Evolutionary conservation across 164 flowering plant species (phyloP).

Genomic region (Taxillus chinensis): DNA sequence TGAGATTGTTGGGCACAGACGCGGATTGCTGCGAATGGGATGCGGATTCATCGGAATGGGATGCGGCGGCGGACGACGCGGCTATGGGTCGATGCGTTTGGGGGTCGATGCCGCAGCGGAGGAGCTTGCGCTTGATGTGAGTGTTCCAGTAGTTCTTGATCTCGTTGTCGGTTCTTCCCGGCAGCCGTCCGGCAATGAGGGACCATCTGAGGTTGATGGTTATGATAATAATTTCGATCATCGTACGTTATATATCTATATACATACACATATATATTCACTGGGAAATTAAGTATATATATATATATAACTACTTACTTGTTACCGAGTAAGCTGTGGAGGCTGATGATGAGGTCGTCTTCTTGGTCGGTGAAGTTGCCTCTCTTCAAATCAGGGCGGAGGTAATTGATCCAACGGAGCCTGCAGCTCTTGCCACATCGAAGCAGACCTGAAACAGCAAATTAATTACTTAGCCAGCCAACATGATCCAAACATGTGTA

Average conservation of each 20-base stretch:
- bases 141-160: constrained; percentile 34
- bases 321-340: constrained; percentile 24
- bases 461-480: neutral
- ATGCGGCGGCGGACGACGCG: neutral
- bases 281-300: neutral
- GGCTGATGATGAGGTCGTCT: constrained; percentile 26
- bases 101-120: constrained; percentile 23
- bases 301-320: constrained; percentile 7
- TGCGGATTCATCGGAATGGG: no score
- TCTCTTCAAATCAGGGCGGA: constrained; percentile 26
- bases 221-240: neutral
- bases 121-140: constrained; percentile 23
- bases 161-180: constrained; percentile 29
- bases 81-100: constrained; percentile 17
- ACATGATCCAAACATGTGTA: neutral
- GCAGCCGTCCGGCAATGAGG: constrained; percentile 23
- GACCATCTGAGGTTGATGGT: constrained; percentile 17
- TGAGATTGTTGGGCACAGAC: neutral
- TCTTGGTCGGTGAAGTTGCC: constrained; percentile 27
- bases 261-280: neutral
- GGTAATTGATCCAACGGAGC: constrained; percentile 24
- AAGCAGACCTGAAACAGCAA: constrained; percentile 12
- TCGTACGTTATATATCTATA: neutral
- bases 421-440: constrained; percentile 27
- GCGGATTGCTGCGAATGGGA: neutral